A percentile compares a stretch with the other conserved stretches of the same genome.
Conservation (phyloP, 345 rosid genomes). For the Bruguiera parviflora region DNA sequence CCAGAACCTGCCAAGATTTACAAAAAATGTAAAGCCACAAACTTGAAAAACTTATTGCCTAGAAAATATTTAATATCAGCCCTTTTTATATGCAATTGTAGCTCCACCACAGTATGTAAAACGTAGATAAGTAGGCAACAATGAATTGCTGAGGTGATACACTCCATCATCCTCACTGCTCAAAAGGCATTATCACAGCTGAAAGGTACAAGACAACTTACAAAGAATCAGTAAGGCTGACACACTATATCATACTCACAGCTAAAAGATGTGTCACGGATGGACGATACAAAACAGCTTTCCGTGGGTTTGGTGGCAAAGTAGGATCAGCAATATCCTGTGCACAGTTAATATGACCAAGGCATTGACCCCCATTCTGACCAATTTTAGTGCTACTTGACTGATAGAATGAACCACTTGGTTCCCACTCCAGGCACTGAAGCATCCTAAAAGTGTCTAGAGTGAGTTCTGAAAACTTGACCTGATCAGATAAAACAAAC, state of each 20-base stretch:
- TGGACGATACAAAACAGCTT: conserved; percentile 83
- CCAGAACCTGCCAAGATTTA: conserved; percentile 60
- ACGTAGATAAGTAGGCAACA: no score
- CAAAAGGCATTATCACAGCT: no score
- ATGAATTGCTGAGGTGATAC: no score
- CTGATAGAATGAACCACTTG: conserved; percentile 82
- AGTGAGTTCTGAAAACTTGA: conserved; percentile 94
- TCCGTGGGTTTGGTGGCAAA: conserved; percentile 81
- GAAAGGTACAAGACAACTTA: neutral
- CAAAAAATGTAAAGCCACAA: conserved; percentile 9
- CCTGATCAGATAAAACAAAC: conserved; percentile 37
- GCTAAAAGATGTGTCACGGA: conserved; percentile 85
- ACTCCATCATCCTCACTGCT: no score
- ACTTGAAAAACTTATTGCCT: neutral
- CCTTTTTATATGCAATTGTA: no score
- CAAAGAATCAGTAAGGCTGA: neutral
- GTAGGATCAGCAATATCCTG: conserved; percentile 86
- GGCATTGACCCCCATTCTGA: conserved; percentile 56
- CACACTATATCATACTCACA: conserved; percentile 45
- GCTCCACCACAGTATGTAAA: neutral
- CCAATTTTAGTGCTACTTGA: conserved; percentile 47
- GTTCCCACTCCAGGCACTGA: conserved; percentile 98
- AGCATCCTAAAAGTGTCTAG: conserved; percentile 94
- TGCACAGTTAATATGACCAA: conserved; percentile 48
- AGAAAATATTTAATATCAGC: no score